Conservation (phyloP, 1,284 basidiomycete genomes). For the Cryptococcus sp. region DNA sequence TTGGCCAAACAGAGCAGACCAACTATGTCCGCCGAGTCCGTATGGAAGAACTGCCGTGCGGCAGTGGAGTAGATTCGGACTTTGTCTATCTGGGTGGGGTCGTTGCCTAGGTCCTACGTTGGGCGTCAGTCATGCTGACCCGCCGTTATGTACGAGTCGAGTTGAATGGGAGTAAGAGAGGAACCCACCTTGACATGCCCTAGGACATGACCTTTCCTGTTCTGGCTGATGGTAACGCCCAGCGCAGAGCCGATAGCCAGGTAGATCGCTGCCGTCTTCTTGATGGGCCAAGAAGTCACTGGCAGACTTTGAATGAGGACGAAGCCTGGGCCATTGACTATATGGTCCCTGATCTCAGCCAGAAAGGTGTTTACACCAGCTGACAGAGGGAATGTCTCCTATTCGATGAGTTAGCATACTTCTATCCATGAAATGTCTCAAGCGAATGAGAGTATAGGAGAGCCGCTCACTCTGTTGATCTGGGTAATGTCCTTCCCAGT, state of each 20-base stretch:
- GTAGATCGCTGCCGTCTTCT: constrained; percentile 52
- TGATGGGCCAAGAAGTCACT: constrained; percentile 47
- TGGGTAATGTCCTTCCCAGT: constrained; percentile 28
- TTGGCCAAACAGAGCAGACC: constrained; percentile 56
- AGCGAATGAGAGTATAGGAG: background rate
- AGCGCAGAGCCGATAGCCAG: constrained; percentile 52
- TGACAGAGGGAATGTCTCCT: constrained; percentile 36
- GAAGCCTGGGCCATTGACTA: constrained; percentile 50
- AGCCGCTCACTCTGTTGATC: constrained; percentile 31
- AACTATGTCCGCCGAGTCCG: constrained; percentile 48
- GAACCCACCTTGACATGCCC: constrained; percentile 54
- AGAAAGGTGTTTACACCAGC: constrained; percentile 26
- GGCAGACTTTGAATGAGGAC: constrained; percentile 55
- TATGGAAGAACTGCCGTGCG: constrained; percentile 55
- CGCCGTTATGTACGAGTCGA: background rate
- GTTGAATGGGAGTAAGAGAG: no score
- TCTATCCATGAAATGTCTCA: background rate
- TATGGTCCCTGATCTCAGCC: constrained; percentile 27
- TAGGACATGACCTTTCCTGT: constrained; percentile 54
- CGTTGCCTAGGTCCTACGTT: constrained; percentile 48
- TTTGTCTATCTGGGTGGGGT: constrained; percentile 55
- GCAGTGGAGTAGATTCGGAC: constrained; percentile 56
- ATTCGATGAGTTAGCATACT: background rate
- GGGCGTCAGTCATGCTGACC: background rate
- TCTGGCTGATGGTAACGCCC: constrained; percentile 50